Evolutionary conservation across 768 basidiomycete species (phyloP).

Genomic region (Suillus plorans): DNA sequence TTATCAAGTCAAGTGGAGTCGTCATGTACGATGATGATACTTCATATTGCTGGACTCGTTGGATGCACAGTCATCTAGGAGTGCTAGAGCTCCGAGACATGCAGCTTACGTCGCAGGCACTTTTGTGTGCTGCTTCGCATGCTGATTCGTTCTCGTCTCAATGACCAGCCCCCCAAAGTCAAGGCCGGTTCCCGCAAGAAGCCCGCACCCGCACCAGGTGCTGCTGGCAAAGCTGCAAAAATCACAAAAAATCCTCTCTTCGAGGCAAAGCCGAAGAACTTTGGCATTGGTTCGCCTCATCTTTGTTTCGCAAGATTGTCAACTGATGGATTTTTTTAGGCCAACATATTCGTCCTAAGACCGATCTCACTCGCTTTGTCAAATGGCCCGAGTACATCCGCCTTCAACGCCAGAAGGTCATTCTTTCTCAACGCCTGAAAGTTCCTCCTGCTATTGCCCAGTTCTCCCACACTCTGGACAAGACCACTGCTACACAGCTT

Average conservation of each 20-base stretch:
- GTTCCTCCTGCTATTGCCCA: conserved; percentile 98
- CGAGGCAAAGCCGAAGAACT: conserved; percentile 87
- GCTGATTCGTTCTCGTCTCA: conserved; percentile 67
- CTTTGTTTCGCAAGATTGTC: neutral
- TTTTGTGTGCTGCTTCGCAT: conserved; percentile 16
- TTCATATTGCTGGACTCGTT: conserved; percentile 43
- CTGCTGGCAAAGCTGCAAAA: conserved; percentile 74
- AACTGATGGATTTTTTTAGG: conserved; percentile 47
- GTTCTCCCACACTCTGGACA: conserved; percentile 97
- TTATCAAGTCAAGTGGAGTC: conserved; percentile 38
- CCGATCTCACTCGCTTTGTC: conserved; percentile 94
- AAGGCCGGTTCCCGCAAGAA: conserved; percentile 77
- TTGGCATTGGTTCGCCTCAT: conserved; percentile 82
- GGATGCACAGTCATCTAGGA: conserved; percentile 20
- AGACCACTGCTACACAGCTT: conserved; percentile 97
- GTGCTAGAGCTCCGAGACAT: conserved; percentile 56
- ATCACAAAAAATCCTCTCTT: conserved; percentile 94
- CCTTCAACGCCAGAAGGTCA: conserved; percentile 97
- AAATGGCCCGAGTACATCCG: conserved; percentile 99
- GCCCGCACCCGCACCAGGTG: conserved; percentile 82
- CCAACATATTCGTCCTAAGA: conserved; percentile 87
- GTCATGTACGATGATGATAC: conserved; percentile 36
- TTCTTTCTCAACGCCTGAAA: conserved; percentile 96
- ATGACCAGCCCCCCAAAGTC: conserved; percentile 84
- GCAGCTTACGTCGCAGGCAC: conserved; percentile 28